A percentile compares a stretch with the other conserved stretches of the same genome.
These are phyloP conservation scores for Acmispon strigosus DNA, from an alignment of 306 rosid genomes.

Conservation along the genomic window DNA sequence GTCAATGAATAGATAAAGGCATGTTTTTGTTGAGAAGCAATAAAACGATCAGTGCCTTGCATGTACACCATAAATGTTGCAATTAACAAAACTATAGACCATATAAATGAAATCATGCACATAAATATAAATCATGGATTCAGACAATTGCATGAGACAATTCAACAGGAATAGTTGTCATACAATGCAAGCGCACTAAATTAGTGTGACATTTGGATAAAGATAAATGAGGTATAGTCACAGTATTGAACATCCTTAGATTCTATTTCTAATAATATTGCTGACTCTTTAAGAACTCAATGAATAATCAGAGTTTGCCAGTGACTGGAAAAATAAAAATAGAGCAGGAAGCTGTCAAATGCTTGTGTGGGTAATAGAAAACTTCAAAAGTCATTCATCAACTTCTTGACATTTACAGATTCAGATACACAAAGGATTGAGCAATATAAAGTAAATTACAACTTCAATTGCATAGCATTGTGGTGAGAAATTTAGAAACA, in stretches of 20 bases:
- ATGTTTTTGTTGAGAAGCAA: not conserved
- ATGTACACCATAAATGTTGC: not conserved
- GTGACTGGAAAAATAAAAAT: not conserved
- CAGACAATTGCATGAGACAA: not conserved
- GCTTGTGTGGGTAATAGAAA: not conserved
- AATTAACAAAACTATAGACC: not conserved
- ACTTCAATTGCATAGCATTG: not conserved
- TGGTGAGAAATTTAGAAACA: not conserved
- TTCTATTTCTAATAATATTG: not conserved
- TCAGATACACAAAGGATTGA: not conserved
- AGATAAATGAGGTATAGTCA: not conserved
- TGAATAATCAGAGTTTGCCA: not conserved
- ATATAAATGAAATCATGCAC: not conserved
- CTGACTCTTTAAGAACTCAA: not conserved
- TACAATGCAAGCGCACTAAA: not conserved
- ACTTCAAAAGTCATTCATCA: not conserved
- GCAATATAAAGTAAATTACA: conserved; percentile 21
- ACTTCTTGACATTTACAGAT: not conserved
- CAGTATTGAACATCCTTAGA: not conserved
- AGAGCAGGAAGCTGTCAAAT: not conserved
- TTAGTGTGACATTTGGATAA: not conserved
- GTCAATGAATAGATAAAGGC: not conserved
- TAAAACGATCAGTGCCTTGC: not conserved
- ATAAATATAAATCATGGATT: not conserved
- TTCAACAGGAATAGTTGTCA: not conserved